Percentiles rank a stretch among this genome's conserved stretches.
Conservation (phyloP, 2,329 filamentous ascomycete species). For the Penicillium hesseltinei region DNA sequence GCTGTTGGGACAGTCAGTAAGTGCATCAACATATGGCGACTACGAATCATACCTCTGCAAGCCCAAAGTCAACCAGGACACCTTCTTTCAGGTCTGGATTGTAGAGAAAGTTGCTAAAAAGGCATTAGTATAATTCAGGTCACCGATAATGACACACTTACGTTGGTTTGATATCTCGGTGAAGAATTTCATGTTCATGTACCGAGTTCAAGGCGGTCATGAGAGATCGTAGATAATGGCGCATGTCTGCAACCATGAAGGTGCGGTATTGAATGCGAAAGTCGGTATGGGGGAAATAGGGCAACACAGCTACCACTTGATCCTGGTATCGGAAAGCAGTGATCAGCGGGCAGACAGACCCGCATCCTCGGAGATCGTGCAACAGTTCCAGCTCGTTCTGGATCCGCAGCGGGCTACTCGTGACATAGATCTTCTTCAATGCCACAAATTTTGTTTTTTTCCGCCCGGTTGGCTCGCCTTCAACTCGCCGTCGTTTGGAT, state of each 20-base stretch:
- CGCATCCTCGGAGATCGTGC: constrained; percentile 77
- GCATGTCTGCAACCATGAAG: constrained; percentile 81
- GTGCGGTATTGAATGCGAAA: constrained; percentile 89
- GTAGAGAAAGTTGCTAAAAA: constrained; percentile 76
- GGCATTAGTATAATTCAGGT: constrained; percentile 1
- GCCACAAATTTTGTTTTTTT: constrained; percentile 76
- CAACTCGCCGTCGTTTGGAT: constrained; percentile 53
- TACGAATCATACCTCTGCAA: constrained; percentile 64
- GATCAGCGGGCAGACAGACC: constrained; percentile 88
- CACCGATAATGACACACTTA: constrained; percentile 28
- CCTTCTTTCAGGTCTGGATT: constrained; percentile 72
- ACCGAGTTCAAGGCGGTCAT: constrained; percentile 83
- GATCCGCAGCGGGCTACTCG: constrained; percentile 87
- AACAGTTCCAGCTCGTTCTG: constrained; percentile 94
- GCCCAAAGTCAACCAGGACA: constrained; percentile 97
- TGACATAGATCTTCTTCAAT: constrained; percentile 99
- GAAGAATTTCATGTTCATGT: constrained; percentile 79
- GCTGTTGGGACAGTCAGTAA: constrained; percentile 30
- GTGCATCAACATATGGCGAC: not conserved
- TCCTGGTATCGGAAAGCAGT: constrained; percentile 94
- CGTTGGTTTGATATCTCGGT: constrained; percentile 95
- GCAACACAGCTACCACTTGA: constrained; percentile 90
- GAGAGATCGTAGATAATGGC: constrained; percentile 82
- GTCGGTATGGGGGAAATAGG: constrained; percentile 93
- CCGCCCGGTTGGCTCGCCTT: constrained; percentile 41